Evolutionary conservation across 345 rosid species (phyloP), one percentile per base, ranked within the genome.

Genomic region (Nasturtium officinale): DNA sequence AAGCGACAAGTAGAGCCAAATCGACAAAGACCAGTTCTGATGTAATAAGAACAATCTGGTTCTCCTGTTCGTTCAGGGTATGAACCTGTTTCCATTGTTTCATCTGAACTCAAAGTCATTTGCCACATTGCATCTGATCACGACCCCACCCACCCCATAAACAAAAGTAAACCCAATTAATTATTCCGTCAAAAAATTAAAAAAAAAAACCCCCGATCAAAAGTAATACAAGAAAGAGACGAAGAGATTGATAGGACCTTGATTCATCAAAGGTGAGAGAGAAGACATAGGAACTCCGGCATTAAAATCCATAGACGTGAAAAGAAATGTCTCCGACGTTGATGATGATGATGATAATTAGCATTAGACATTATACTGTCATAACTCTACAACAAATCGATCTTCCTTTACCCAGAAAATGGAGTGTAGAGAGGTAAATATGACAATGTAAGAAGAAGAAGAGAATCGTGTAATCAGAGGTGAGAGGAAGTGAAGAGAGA

Each of bases 11-110:
- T 76, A 1, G 79, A 78, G 11, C 84, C 86, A 83, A 90, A 96
- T 83, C 98, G 86, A 79, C 99, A 96, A 60, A 96, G 95, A 37
- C 99, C 99, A 48, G 99, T 96, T 82, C 98, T 82, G 63, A 96
- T 90, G 76, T 96, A 96, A 84, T 89, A 92, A 73, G 98, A 87
- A 80, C 99, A 96, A 82, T 92, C 93, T 3, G 87, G 96, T 80
- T 92, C 98, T 61, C 99, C 99, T 30, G 90, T 89, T 42, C 93
- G 89, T 77, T 90, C 92, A 16, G 99, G 98, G 67, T 89, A 90
- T 10, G 85, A 69, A 65, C 92, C 85, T 26, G 86, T 30, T 79
- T 92, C 98, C 86, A 87, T 80, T 15, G 84, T 63, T 82, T 89
- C 99, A 72, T 77, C 82, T 11, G 86, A 57, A 63, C 91, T 84